Evolutionary conservation across 2,329 filamentous ascomycete genomes (phyloP).

Genomic region (Botryotinia calthae): DNA sequence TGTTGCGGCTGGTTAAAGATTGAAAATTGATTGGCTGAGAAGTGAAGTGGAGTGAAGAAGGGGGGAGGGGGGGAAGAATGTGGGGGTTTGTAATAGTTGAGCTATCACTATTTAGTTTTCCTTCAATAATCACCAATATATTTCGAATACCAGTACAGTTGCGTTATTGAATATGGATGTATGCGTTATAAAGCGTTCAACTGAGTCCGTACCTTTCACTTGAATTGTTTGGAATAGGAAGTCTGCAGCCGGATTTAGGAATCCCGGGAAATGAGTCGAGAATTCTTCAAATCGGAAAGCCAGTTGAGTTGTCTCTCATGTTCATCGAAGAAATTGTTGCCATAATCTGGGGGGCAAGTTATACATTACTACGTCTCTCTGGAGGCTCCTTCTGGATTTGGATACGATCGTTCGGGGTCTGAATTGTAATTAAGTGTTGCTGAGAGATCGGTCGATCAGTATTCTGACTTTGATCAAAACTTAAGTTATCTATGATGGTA

Average conservation of each 20-base stretch:
- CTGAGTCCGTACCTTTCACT: background rate
- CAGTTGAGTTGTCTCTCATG: no score
- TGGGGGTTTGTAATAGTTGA: background rate
- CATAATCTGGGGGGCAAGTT: background rate
- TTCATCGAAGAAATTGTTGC: background rate
- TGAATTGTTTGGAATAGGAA: background rate
- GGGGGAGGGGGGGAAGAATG: background rate
- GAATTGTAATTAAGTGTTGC: background rate
- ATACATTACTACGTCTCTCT: background rate
- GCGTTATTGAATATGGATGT: background rate
- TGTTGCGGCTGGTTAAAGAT: background rate
- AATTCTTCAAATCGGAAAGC: background rate
- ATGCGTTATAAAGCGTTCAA: background rate
- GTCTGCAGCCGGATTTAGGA: background rate
- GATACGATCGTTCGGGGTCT: background rate
- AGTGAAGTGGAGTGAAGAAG: background rate
- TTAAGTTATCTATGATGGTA: background rate
- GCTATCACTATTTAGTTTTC: background rate
- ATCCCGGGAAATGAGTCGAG: background rate
- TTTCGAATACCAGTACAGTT: background rate
- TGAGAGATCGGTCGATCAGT: background rate
- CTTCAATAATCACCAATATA: background rate
- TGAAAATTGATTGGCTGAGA: no score
- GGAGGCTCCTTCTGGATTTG: background rate
- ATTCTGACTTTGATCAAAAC: background rate